Base-by-base conservation (phyloP, 2,329 filamentous ascomycete species). In the Pseudopyricularia javanii region DNA sequence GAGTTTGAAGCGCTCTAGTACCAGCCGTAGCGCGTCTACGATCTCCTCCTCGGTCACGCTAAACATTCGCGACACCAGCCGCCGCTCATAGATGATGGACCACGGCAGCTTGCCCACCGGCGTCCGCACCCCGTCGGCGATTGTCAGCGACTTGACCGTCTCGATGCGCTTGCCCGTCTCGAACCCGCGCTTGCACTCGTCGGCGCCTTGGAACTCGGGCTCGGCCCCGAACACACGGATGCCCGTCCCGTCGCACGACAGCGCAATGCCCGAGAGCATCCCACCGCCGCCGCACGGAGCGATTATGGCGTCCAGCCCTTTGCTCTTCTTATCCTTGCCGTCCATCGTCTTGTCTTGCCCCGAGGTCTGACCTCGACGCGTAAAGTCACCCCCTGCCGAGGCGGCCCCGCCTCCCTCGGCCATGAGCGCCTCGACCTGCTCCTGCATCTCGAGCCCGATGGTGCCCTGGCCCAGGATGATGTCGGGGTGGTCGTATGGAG, bases 391-490 rank as follows among this genome's bases (percentile, higher is more conserved):
- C 33, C 24, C 63, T 62, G 3, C 59, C 58, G 52, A 55, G 62
- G 37, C 12, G 60, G 58, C 17, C 57, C 61, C 30, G 56, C 57
- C 1, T 59, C 59, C 7, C 63, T 64, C 50, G 20, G 37, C 47
- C 43, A 84, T 71, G 56, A 84, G 60, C 45, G 75, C 73, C 4
- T 64, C 66, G 1, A 84, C 86, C 64, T 97, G 91, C 55, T 78
- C 72, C 64, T 90, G 83, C 33, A 96, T 68, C 67, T 98, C 93
- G 5, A 96, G 66, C 0, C 83, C 91, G 56, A 88, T 74, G 0
- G 91, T 97, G n/a, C 91, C 93, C 71, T 96, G 91, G 0, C 93
- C 91, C 0, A 95, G 79, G 53, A 97, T 86, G 58, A 96, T 90
- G 66, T 96, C 82, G 3, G 87, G 86, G 68, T 97, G 88, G 66